Conservation (phyloP, 345 rosid species). For the Iberis pinnata region DNA sequence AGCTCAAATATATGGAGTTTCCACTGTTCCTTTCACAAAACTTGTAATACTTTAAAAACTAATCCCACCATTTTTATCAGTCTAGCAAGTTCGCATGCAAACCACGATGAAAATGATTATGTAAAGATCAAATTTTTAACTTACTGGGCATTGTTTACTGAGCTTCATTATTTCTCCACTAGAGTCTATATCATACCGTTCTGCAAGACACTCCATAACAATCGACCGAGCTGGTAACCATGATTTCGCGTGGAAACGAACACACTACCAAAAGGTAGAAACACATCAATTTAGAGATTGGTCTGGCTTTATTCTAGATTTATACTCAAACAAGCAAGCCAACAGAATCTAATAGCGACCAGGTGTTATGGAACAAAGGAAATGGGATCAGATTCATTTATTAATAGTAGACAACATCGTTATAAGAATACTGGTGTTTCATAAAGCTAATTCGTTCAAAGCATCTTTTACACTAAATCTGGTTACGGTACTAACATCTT, state of each 20-base stretch:
- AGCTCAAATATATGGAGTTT: conserved; percentile 77
- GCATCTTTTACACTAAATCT: no score
- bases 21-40: conserved; percentile 44
- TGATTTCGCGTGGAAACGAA: conserved; percentile 58
- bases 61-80: background rate
- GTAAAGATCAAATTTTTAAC: conserved; percentile 18
- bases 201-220: conserved; percentile 57
- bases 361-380: background rate
- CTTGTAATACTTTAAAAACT: background rate
- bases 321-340: background rate
- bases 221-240: conserved; percentile 88
- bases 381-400: background rate
- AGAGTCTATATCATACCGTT: conserved; percentile 46
- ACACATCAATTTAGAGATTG: background rate
- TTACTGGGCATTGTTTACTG: conserved; percentile 64
- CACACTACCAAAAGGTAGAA: conserved; percentile 37
- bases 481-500: no score
- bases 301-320: background rate
- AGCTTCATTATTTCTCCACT: conserved; percentile 78
- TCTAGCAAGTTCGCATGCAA: background rate
- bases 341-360: background rate
- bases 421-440: background rate
- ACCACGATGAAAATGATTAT: background rate
- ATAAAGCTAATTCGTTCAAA: background rate
- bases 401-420: background rate